Evolutionary conservation across 208 protist species (phyloP).

Genomic region (Wallacemonas sp.): DNA sequence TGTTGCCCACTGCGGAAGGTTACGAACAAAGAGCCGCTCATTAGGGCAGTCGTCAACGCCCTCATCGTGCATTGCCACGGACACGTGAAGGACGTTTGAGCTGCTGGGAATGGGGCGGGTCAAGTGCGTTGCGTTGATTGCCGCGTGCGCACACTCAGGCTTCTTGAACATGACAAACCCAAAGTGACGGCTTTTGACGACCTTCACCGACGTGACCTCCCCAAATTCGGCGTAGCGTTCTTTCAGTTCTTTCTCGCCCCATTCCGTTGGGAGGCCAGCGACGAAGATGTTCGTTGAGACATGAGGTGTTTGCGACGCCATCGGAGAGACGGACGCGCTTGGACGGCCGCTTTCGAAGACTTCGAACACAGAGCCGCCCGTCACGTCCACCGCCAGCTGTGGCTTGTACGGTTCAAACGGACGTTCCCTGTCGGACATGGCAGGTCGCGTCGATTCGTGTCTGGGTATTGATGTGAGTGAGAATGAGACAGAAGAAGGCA

Average conservation of each 20-base stretch:
- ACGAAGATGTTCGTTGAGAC: conserved; percentile 91
- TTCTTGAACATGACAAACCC: conserved; percentile 90
- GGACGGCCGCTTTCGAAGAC: conserved; percentile 9
- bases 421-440: background rate
- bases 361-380: conserved; percentile 1
- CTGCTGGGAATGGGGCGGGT: conserved; percentile 55
- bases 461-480: too few species aligned
- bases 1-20: conserved; percentile 83
- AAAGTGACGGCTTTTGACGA: conserved; percentile 81
- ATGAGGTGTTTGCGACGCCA: conserved; percentile 58
- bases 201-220: conserved; percentile 82
- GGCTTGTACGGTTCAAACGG: conserved; percentile 57
- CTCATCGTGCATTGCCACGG: conserved; percentile 90
- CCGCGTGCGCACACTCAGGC: conserved; percentile 74
- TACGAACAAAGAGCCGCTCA: conserved; percentile 85
- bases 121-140: conserved; percentile 84
- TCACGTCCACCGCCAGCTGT: conserved; percentile 64
- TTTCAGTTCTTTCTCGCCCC: conserved; percentile 69
- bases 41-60: conserved; percentile 87
- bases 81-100: conserved; percentile 71
- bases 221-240: conserved; percentile 76
- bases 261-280: conserved; percentile 73
- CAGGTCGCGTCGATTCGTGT: background rate
- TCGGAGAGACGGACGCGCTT: conserved; percentile 28
- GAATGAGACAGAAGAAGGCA: too few species aligned